Base-by-base conservation (phyloP, 2,329 filamentous ascomycete genomes). In the Raffaelea ambrosiae region DNA sequence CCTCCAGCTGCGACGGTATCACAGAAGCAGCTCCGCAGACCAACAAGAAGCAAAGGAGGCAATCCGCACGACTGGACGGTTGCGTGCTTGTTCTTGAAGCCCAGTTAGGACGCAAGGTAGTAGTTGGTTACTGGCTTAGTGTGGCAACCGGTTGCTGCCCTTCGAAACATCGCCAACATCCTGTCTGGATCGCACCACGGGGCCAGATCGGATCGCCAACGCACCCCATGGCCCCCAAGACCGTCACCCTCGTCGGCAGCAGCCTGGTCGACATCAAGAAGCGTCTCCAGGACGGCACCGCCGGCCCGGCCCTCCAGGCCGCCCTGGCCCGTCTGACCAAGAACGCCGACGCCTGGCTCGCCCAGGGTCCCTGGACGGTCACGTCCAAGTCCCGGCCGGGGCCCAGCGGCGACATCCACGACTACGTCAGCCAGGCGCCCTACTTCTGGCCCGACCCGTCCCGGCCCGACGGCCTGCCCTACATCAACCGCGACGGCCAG, bases 311-410 rank as follows among this genome's bases (percentile, higher is more conserved):
- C 10, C 39, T 51, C 2, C 31, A 35, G 9, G 33, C 35, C 2
- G 50, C 53, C 1, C 44, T 57, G 18, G 42, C 47, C 5, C 43
- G 49, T 18, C 50, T 58, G n/a, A 53, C 50, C 1, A 49, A 48
- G 1, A 44, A 52, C 7, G 50, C 50, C 11, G 46, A 49, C 44
- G 36, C 29, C 10, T 60, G 58, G 57, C 51, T 60, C 8, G 26
- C 36, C 10, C 43, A 58, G n/a, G 58, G 58, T 2, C 59, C 59
- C 2, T 60, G 54, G 56, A 55, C 58, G 3, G 59, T 61, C 20
- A 56, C 51, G 36, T 44, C 40, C 42, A 59, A 59, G 50, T 48
- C 39, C 14, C 49, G 38, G 23, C 35, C 52, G 11, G 50, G 51
- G 4, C 56, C 56, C 14, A 51, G 51, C 31, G 56, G 55, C 21